Conservation (phyloP, 495 filamentous ascomycete species). For the Penicillium desertorum region DNA sequence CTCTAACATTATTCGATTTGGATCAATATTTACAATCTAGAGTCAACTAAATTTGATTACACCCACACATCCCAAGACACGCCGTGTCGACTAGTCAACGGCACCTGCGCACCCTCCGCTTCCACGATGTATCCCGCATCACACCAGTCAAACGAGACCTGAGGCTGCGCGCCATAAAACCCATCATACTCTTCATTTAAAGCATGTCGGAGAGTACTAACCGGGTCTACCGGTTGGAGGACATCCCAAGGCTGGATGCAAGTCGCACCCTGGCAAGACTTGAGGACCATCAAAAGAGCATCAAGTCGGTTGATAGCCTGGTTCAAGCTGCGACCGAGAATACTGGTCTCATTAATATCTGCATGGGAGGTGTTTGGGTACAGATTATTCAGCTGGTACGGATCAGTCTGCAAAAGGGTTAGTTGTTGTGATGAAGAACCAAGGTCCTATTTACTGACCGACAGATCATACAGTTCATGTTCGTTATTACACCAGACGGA, state of each 20-base stretch:
- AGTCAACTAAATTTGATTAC: not conserved
- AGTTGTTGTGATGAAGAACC: not conserved
- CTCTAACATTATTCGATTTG: not conserved
- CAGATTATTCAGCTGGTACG: slow-evolving; percentile 60
- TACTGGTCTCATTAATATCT: slow-evolving; percentile 11
- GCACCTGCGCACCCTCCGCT: slow-evolving; percentile 57
- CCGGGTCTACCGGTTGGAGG: slow-evolving; percentile 53
- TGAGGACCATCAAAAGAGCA: slow-evolving; percentile 61
- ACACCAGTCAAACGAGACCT: slow-evolving; percentile 56
- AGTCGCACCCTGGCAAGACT: slow-evolving; percentile 58
- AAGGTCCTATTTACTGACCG: slow-evolving; percentile 29
- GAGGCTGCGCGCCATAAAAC: slow-evolving; percentile 55
- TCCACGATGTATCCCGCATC: slow-evolving; percentile 60
- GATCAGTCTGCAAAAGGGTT: slow-evolving; percentile 47
- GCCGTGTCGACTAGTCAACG: slow-evolving; percentile 32
- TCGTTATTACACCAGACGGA: slow-evolving; percentile 67
- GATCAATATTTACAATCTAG: not conserved
- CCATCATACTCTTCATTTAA: slow-evolving; percentile 51
- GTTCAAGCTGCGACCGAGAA: slow-evolving; percentile 47
- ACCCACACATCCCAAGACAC: slow-evolving; percentile 38
- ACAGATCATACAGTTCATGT: slow-evolving; percentile 63
- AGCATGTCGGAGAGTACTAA: slow-evolving; percentile 37
- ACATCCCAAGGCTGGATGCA: slow-evolving; percentile 60
- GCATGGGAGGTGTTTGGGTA: slow-evolving; percentile 33
- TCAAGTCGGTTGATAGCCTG: slow-evolving; percentile 55